Base-by-base conservation (phyloP, 2,329 filamentous ascomycete species). In the Ceratocystis cubensis region DNA sequence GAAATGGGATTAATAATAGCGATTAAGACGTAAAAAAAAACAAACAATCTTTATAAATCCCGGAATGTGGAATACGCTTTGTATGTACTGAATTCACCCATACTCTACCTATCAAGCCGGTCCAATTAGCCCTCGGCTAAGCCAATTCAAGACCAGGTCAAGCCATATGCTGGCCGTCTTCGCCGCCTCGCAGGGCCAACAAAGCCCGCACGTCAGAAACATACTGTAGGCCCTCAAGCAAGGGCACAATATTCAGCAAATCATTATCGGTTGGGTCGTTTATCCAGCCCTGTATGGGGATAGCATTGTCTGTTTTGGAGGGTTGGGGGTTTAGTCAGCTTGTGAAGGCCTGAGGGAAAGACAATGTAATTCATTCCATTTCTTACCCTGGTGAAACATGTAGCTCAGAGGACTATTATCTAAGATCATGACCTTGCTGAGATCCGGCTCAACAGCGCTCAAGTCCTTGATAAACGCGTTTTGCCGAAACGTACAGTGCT, bases 261-360 rank as follows among this genome's bases (percentile, higher is more conserved):
- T 96, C 93, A 74, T 92, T 94, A 77, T 99, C 94, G 30, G 94
- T 97, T 25, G 94, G 94, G 77, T 99, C 94, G 75, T 88, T 96
- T 78, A 99, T 97, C 94, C 94, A 99, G 73, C 94, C 94, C 79
- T 97, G 93, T 74, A 99, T 97, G 2, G 94, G 94, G 73, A 99
- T 96, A 63, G 94, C 94, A 78, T 99, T 99, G 76, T 99, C 94
- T 99, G 73, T 5, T 67, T 8, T 8, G 17, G 44, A 64, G 20
- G 13, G 50, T 17, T 56, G 17, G n/a, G 22, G 46, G 37, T 3
- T 50, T 50, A 50, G 48, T 50, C 17, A 50, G 22, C n/a, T 7
- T 5, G 20, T 41, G 1, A 15, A 41, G n/a, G 65, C 20, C 25
- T 33, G 65, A 30, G 57, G 59, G 50, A 50, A 46, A 63, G 2